Conservation (phyloP, 495 filamentous ascomycete genomes). For the Penicillium turbatum region DNA sequence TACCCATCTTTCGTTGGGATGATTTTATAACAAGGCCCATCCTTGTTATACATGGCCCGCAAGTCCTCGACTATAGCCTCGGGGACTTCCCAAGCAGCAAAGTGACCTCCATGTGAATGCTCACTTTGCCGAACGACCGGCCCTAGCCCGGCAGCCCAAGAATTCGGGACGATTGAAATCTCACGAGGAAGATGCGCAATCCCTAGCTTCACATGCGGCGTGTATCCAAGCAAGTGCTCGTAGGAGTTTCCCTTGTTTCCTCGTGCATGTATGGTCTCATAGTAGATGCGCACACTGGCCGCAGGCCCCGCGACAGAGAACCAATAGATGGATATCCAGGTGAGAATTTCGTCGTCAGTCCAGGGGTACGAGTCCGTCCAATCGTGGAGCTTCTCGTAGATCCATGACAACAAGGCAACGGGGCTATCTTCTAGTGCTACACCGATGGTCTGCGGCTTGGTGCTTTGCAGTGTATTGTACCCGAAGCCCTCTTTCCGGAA, state of each 20-base stretch:
- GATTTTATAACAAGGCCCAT: constrained; percentile 31
- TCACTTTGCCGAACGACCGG: constrained; percentile 51
- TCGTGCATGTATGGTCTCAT: constrained; percentile 42
- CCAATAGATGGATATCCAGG: constrained; percentile 61
- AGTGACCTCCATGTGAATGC: constrained; percentile 57
- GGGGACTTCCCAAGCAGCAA: constrained; percentile 57
- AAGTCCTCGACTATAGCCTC: constrained; percentile 53
- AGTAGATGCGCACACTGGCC: constrained; percentile 56
- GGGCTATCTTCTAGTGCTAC: constrained; percentile 56
- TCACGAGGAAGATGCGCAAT: constrained; percentile 51
- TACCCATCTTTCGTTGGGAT: constrained; percentile 32
- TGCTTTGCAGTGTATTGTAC: constrained; percentile 53
- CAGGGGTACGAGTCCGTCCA: constrained; percentile 65
- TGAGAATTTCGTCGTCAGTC: constrained; percentile 64
- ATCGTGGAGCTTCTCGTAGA: constrained; percentile 65
- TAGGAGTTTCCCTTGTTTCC: constrained; percentile 10
- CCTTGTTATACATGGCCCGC: constrained; percentile 50
- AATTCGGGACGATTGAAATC: constrained; percentile 42
- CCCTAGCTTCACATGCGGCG: constrained; percentile 49
- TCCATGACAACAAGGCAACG: constrained; percentile 59
- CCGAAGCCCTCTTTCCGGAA: constrained; percentile 50
- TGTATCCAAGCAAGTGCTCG: constrained; percentile 10
- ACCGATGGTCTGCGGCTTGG: constrained; percentile 61
- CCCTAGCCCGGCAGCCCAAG: constrained; percentile 50
- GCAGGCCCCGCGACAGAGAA: constrained; percentile 55